Percentiles rank a stretch among this genome's conserved stretches.
phyloP scores from a whole-genome alignment of 2,329 filamentous ascomycete genomes.

The Arthrobotrys entomopaga region DNA sequence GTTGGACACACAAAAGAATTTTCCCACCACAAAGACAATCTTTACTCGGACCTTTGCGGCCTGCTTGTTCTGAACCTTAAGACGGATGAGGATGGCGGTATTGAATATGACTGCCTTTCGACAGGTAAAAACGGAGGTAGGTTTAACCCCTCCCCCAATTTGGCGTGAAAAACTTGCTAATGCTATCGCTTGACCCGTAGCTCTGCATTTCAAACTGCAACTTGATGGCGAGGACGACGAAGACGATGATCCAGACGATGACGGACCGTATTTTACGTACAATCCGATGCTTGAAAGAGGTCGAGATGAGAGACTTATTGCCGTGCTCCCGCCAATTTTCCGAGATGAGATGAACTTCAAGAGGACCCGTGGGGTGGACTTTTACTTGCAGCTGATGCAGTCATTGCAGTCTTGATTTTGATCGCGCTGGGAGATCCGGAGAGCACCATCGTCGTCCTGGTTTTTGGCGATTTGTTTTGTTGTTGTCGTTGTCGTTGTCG shows the following conservation, averaged over 20 bases:
- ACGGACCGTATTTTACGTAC: conserved; percentile 51
- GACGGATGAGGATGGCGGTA: conserved; percentile 48
- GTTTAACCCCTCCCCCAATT: neutral
- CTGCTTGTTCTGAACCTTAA: conserved; percentile 50
- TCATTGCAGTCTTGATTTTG: conserved; percentile 18
- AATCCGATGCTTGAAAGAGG: conserved; percentile 50
- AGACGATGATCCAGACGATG: conserved; percentile 32
- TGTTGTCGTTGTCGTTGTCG: too few species aligned
- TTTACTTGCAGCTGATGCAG: conserved; percentile 51
- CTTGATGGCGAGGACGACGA: conserved; percentile 45
- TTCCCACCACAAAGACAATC: conserved; percentile 50
- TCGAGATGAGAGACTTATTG: conserved; percentile 42
- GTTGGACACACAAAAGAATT: conserved; percentile 31
- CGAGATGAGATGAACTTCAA: conserved; percentile 53
- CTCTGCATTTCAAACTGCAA: conserved; percentile 51
- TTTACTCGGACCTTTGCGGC: conserved; percentile 51
- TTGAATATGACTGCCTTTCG: conserved; percentile 52
- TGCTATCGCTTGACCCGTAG: neutral
- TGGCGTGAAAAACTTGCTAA: neutral
- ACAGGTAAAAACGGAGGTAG: conserved; percentile 52
- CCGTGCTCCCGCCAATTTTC: conserved; percentile 46
- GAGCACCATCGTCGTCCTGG: too few species aligned
- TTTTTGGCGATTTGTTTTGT: too few species aligned
- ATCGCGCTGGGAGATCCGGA: neutral
- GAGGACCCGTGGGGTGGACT: conserved; percentile 50